A percentile compares a stretch with the other conserved stretches of the same genome.
Conservation (phyloP, 169 alveolate species). For the Plasmodium knowlesi region DNA sequence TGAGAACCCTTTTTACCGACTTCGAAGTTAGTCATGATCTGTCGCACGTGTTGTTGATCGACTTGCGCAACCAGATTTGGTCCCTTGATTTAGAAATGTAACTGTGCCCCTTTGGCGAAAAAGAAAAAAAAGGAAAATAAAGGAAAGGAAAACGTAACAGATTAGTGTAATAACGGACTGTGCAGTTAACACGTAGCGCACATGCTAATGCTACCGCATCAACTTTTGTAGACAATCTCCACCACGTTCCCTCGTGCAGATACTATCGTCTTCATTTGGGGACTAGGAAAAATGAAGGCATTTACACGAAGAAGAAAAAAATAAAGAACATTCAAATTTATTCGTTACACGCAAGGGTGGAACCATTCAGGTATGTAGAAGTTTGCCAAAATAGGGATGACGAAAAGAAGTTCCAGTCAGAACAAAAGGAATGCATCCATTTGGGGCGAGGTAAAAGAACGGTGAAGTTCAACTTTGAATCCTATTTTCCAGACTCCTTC, state of each 20-base stretch:
- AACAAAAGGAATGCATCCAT: background rate
- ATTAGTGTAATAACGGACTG: background rate
- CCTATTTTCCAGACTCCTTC: conserved; percentile 51
- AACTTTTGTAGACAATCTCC: background rate
- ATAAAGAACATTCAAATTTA: conserved; percentile 37
- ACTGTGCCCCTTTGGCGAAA: background rate
- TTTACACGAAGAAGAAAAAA: background rate
- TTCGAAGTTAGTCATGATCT: conserved; percentile 42
- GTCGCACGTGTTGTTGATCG: conserved; percentile 8
- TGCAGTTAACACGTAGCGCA: background rate
- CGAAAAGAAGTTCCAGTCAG: background rate
- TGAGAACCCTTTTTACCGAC: conserved; percentile 19
- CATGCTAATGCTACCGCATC: background rate
- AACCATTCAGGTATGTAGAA: background rate
- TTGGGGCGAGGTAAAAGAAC: background rate
- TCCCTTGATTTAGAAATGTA: conserved; percentile 32
- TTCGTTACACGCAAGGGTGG: background rate
- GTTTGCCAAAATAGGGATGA: background rate
- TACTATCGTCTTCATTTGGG: background rate
- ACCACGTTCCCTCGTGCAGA: background rate
- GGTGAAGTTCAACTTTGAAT: conserved; percentile 5
- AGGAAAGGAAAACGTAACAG: background rate
- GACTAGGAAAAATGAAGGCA: background rate
- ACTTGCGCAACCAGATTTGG: conserved; percentile 35
- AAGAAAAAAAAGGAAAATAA: background rate